Conservation (phyloP, 2,329 filamentous ascomycete species). For the Ophiognomonia clavigignenti-juglandacearum region DNA sequence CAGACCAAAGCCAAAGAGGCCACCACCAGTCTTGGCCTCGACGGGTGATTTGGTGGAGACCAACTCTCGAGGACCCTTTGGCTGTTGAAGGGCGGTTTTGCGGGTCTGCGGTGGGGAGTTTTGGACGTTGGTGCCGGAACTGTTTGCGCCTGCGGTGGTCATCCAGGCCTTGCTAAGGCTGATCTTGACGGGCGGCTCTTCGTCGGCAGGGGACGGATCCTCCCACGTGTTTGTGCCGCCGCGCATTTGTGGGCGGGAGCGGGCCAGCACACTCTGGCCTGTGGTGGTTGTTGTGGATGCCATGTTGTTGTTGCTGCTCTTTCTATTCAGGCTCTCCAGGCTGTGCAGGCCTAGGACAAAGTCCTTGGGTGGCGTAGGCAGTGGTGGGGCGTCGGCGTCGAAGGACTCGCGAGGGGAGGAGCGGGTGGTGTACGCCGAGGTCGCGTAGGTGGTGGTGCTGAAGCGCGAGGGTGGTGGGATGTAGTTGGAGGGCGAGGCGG, state of each 20-base stretch:
- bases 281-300: background rate
- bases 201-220: constrained; percentile 20
- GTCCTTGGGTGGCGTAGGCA: constrained; percentile 31
- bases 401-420: constrained; percentile 34
- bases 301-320: constrained; percentile 6
- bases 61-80: constrained; percentile 4
- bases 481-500: no score
- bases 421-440: constrained; percentile 41
- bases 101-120: constrained; percentile 9
- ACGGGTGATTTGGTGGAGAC: background rate
- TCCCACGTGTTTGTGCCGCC: constrained; percentile 21
- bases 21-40: background rate
- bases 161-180: constrained; percentile 31
- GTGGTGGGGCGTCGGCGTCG: constrained; percentile 28
- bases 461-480: constrained; percentile 55
- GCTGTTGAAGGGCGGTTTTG: background rate
- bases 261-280: constrained; percentile 32
- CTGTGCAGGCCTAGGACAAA: constrained; percentile 21
- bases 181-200: constrained; percentile 26
- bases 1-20: constrained; percentile 4
- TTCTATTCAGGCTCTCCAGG: background rate
- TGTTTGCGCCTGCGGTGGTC: constrained; percentile 20
- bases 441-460: constrained; percentile 58
- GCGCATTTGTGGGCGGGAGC: constrained; percentile 30
- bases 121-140: constrained; percentile 13